A percentile compares a stretch with the other conserved stretches of the same genome.
These are phyloP conservation scores for Ophiocordyceps sinensis DNA, from an alignment of 2,329 filamentous ascomycete species.

Conservation along the genomic window DNA sequence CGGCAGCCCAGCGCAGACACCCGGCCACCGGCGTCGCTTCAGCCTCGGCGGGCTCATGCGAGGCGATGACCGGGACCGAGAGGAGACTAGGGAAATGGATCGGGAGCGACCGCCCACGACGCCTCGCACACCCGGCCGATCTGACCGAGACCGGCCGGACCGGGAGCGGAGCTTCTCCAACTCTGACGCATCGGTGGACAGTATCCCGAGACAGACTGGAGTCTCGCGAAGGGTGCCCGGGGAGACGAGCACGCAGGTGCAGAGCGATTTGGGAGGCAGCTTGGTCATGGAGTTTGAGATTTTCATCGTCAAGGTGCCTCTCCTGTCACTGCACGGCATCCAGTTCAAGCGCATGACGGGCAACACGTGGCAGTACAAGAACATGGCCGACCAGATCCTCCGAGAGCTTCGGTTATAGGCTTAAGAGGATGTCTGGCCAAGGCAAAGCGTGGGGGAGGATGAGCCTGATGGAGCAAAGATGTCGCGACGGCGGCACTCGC, in stretches of 20 bases:
- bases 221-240: slow-evolving; percentile 51
- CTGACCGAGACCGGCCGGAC: slow-evolving; percentile 23
- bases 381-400: slow-evolving; percentile 92
- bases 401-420: slow-evolving; percentile 67
- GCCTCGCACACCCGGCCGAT: slow-evolving; percentile 28
- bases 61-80: slow-evolving; percentile 48
- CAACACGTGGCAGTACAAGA: slow-evolving; percentile 97
- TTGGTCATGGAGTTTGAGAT: slow-evolving; percentile 88
- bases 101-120: slow-evolving; percentile 23
- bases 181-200: slow-evolving; percentile 75
- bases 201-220: slow-evolving; percentile 39
- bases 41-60: slow-evolving; percentile 59
- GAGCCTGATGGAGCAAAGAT: background rate
- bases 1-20: slow-evolving; percentile 39
- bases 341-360: slow-evolving; percentile 96
- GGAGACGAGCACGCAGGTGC: slow-evolving; percentile 84
- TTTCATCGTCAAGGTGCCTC: slow-evolving; percentile 90
- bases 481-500: no score
- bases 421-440: background rate
- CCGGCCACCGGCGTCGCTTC: slow-evolving; percentile 60
- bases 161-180: slow-evolving; percentile 64
- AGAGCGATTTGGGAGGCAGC: slow-evolving; percentile 73
- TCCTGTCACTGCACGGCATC: slow-evolving; percentile 84
- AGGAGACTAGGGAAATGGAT: slow-evolving; percentile 53
- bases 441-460: background rate